Percentiles rank a stretch among this genome's conserved stretches.
Evolutionary conservation across 345 rosid genomes (phyloP).

Genomic region (Aquilaria yunnanensis): DNA sequence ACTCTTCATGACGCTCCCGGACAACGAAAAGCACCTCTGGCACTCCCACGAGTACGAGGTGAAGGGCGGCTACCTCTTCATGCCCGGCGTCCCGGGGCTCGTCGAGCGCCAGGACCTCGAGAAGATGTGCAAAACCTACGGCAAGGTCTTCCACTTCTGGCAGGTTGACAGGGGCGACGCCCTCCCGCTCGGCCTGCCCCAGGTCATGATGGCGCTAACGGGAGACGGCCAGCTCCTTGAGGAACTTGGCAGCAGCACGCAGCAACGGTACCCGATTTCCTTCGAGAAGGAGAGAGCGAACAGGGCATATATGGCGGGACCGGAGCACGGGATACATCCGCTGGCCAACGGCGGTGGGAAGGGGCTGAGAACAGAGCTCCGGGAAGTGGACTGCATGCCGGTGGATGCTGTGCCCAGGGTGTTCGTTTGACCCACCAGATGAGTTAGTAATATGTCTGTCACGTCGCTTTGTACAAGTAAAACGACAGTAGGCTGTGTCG

Average conservation of each 20-base stretch:
- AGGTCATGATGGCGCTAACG: slow-evolving; percentile 69
- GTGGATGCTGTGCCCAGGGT: slow-evolving; percentile 42
- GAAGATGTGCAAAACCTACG: slow-evolving; percentile 61
- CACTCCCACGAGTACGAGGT: slow-evolving; percentile 76
- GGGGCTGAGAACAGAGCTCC: slow-evolving; percentile 40
- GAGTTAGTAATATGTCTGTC: too few species aligned
- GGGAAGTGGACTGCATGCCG: slow-evolving; percentile 57
- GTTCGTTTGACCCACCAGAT: slow-evolving; percentile 30
- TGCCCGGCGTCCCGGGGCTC: slow-evolving; percentile 61
- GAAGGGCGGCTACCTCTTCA: slow-evolving; percentile 69
- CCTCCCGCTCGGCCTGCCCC: slow-evolving; percentile 72
- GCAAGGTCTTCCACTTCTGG: slow-evolving; percentile 80
- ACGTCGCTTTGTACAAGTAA: too few species aligned
- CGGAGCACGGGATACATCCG: slow-evolving; percentile 57
- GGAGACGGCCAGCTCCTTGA: slow-evolving; percentile 61
- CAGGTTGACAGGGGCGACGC: slow-evolving; percentile 70
- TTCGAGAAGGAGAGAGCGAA: slow-evolving; percentile 47
- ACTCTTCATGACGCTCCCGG: slow-evolving; percentile 55
- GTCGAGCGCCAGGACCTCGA: slow-evolving; percentile 60
- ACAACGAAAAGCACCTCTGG: slow-evolving; percentile 77
- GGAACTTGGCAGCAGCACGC: slow-evolving; percentile 31
- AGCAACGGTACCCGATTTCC: slow-evolving; percentile 38
- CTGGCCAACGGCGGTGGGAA: slow-evolving; percentile 60
- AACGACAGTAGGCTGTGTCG: too few species aligned
- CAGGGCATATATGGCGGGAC: slow-evolving; percentile 58